These are phyloP conservation scores for Alternaria ventricosa DNA, from an alignment of 2,329 filamentous ascomycete genomes.

Conservation along the genomic window DNA sequence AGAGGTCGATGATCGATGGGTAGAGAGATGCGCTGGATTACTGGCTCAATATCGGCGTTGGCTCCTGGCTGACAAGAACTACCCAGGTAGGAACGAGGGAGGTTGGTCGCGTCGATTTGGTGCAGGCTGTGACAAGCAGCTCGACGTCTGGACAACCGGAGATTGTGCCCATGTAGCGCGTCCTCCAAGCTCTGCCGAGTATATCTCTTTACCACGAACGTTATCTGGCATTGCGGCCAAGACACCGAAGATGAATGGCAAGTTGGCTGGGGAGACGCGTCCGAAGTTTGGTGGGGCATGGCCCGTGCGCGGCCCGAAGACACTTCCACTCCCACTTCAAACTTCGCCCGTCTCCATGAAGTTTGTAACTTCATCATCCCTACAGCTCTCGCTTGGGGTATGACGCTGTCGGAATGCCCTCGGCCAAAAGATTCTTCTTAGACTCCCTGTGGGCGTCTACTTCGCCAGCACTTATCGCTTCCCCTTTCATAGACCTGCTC, in stretches of 20 bases:
- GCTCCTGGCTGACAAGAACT: background rate
- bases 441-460: background rate
- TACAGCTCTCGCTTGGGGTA: background rate
- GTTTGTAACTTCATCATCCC: background rate
- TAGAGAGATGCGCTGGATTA: background rate
- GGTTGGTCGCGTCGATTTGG: background rate
- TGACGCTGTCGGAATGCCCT: background rate
- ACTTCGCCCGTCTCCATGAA: background rate
- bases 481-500: background rate
- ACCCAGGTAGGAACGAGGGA: background rate
- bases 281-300: background rate
- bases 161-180: background rate
- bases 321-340: background rate
- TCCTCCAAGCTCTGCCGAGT: background rate
- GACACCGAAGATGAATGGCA: background rate
- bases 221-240: background rate
- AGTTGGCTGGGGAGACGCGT: background rate
- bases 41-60: background rate
- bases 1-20: background rate
- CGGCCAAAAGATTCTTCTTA: background rate
- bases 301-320: background rate
- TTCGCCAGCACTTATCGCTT: background rate
- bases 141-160: background rate
- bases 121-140: background rate
- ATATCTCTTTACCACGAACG: background rate